phyloP scores from a whole-genome alignment of 1,284 basidiomycete species.

The Inonotus obliquus region DNA sequence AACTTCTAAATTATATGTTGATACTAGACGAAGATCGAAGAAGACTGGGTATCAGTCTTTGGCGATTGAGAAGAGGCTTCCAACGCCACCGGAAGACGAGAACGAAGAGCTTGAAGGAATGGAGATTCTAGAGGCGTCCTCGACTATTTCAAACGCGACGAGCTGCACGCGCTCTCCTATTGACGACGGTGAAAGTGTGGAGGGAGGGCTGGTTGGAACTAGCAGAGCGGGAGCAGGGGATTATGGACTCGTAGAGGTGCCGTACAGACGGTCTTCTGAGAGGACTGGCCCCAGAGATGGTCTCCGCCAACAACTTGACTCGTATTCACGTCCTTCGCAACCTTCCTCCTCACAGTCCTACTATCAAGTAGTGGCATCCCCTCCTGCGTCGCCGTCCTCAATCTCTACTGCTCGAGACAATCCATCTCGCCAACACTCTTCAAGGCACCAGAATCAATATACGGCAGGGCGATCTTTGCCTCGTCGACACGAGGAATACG shows the following conservation, averaged over 20 bases:
- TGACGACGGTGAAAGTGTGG: not conserved
- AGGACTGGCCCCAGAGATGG: not conserved
- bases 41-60: not conserved
- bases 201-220: not conserved
- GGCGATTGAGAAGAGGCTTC: conserved; percentile 8
- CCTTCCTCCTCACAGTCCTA: not conserved
- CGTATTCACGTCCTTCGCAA: not conserved
- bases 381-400: not conserved
- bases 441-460: not conserved
- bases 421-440: not conserved
- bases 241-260: not conserved
- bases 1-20: not conserved
- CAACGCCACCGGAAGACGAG: conserved; percentile 15
- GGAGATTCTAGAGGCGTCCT: not conserved
- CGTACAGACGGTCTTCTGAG: not conserved
- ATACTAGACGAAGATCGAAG: not conserved
- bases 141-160: not conserved
- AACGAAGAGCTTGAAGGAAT: not conserved
- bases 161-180: not conserved
- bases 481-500: not conserved
- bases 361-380: not conserved
- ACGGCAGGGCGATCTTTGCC: not conserved
- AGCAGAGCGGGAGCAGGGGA: not conserved
- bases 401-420: not conserved
- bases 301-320: not conserved